Base-by-base conservation (phyloP, 2,329 filamentous ascomycete genomes). In the Diaporthe helianthi region DNA sequence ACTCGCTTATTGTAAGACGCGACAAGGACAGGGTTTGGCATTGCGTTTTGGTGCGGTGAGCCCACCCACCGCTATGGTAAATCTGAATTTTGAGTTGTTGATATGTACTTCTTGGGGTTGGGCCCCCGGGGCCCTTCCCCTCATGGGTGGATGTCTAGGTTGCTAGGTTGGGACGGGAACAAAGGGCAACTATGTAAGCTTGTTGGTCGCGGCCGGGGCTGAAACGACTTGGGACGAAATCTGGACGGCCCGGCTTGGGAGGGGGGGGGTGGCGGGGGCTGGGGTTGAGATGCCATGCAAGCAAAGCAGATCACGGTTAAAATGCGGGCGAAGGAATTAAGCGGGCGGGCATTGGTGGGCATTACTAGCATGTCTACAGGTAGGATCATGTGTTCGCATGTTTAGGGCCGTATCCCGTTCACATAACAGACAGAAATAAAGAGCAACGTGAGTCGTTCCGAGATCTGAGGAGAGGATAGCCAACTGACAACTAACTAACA, bases 151-250 rank as follows among this genome's bases (percentile, higher is more conserved):
- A 22, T 17, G 54, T 10, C 36, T 24, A 24, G 19, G 41, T n/a
- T 31, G 26, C 36, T 24, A 24, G 19, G 41, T n/a, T 31, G 26
- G 26, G 41, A 61, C 55, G 55, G 55, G 38, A 61, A 61, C 38
- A 53, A 44, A 26, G 49, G 49, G n/a, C n/a, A n/a, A n/a, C n/a
- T 26, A 38, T 17, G 24, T 44, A 17, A 44, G 65, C 44, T 68
- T 52, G 46, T 68, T 52, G 46, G 54, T 54, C 44, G n/a, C 54
- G 66, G 66, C 66, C 66, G 49, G 46, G 22, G 33, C 67, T 69
- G 67, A 69, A 66, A 69, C 67, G 19, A 53, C 60, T 47, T 41
- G 67, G 51, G 22, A 53, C 47, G 58, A 49, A 24, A n/a, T n/a
- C 31, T 22, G 41, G 51, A 63, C 31, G 22, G 36, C 33, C 22